Evolutionary conservation across 2,329 filamentous ascomycete species (phyloP), one percentile per base, ranked within the genome.

Genomic region (Ophiostoma sp.): DNA sequence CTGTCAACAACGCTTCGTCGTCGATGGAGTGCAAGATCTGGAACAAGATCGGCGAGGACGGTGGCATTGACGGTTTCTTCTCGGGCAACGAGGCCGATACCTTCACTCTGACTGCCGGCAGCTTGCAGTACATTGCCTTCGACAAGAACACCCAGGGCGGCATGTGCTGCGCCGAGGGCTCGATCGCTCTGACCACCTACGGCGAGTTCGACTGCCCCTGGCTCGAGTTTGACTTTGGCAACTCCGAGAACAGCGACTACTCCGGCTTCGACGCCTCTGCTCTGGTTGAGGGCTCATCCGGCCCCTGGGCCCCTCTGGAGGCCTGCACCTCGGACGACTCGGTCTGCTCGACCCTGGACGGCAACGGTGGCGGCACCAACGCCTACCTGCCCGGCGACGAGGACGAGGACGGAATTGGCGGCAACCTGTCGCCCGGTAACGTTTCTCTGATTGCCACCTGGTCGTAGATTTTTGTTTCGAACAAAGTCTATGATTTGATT

Each of bases 31-130:
- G 84, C 75, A 74, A 75, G 48, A 82, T 80, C 79, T 84, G 78
- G 79, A 83, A 84, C 82, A 86, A 86, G 83, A 84, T 85, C 69
- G 84, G 83, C 64, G 75, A 78, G 17, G 74, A 79, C 66, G 78
- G 79, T 54, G 70, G 72, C 48, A 79, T 85, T 76, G 79, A 83
- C 75, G 84, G 84, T 73, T 83, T 83, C 79, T 85, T 81, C 78
- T 72, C 69, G 52, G 72, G 73, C 69, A 78, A 79, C 71, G 76
- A 79, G 74, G 81, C 78, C 67, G 66, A 82, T 68, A 76, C 72
- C 69, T 85, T 85, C 76, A 76, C 71, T 67, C 79, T 86, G 39
- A 39, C 76, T 36, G 77, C 77, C 69, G 76, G 76, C 71, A 76
- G 76, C 75, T 75, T 76, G 69, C 78, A 82, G 78, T 76, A 77